Percentiles rank a stretch among this genome's conserved stretches.
Conservation (phyloP, 164 flowering plant species). For the Kalanchoe fedtschenkoi region DNA sequence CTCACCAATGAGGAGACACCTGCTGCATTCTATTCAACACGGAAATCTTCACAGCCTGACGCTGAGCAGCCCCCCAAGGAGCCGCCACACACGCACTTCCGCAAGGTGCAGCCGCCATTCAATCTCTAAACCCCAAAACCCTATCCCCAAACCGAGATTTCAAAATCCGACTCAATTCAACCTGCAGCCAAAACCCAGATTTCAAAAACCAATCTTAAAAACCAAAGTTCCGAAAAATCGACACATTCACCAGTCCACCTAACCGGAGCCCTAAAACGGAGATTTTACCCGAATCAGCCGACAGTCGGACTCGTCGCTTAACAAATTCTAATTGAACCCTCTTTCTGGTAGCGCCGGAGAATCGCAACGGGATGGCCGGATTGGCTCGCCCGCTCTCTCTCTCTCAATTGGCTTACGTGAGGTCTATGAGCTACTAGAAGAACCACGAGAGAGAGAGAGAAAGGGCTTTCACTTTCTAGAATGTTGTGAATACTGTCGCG, state of each 20-base stretch:
- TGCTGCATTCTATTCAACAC: conserved; percentile 14
- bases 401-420: no score
- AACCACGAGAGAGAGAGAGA: no score
- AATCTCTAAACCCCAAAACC: background rate
- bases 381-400: no score
- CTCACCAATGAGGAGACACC: conserved; percentile 19
- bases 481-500: no score
- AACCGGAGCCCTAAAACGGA: background rate
- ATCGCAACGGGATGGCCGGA: background rate
- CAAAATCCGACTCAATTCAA: no score
- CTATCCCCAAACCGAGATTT: background rate
- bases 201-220: background rate
- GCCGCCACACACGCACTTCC: conserved; percentile 55
- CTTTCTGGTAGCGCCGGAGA: background rate
- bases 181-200: conserved; percentile 1
- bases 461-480: no score
- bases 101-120: conserved; percentile 61
- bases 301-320: background rate
- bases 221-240: background rate
- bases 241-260: background rate
- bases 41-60: conserved; percentile 26
- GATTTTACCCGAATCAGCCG: background rate
- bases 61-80: conserved; percentile 56
- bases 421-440: no score
- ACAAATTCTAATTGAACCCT: background rate